Percentiles rank a stretch among this genome's conserved stretches.
These are phyloP conservation scores for Saturnispora gosingensis DNA, from an alignment of 805 yeast genomes.

Conservation along the genomic window DNA sequence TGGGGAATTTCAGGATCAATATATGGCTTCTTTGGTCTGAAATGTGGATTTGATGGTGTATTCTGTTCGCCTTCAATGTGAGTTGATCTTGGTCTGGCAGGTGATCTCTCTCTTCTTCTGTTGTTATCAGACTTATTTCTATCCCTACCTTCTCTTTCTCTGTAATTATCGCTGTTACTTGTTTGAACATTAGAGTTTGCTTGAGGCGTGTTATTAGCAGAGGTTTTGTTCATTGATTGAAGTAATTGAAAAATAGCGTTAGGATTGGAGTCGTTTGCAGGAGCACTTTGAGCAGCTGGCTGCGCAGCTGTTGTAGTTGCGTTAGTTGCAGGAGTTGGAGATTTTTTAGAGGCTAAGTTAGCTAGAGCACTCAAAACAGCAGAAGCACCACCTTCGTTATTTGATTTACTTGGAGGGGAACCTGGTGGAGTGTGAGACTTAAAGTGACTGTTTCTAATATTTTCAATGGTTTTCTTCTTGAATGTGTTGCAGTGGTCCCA, in stretches of 20 bases:
- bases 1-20: constrained; percentile 65
- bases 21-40: constrained; percentile 63
- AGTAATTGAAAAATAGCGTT: constrained; percentile 42
- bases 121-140: constrained; percentile 20
- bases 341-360: constrained; percentile 43
- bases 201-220: neutral
- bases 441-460: constrained; percentile 52
- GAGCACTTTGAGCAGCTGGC: neutral
- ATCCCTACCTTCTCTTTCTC: constrained; percentile 25
- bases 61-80: constrained; percentile 51
- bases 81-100: constrained; percentile 25
- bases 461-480: constrained; percentile 41
- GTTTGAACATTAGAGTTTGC: constrained; percentile 10
- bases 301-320: constrained; percentile 28
- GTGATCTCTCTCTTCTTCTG: constrained; percentile 49
- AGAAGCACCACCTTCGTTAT: constrained; percentile 39
- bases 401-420: constrained; percentile 40
- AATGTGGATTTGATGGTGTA: constrained; percentile 64
- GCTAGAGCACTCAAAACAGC: constrained; percentile 65
- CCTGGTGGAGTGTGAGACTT: constrained; percentile 64
- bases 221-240: constrained; percentile 36
- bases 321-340: constrained; percentile 20
- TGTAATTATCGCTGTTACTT: constrained; percentile 13
- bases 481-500: constrained; percentile 88
- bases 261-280: constrained; percentile 24